These are phyloP conservation scores for Boletus subparvulus DNA, from an alignment of 768 basidiomycete species.

Conservation along the genomic window DNA sequence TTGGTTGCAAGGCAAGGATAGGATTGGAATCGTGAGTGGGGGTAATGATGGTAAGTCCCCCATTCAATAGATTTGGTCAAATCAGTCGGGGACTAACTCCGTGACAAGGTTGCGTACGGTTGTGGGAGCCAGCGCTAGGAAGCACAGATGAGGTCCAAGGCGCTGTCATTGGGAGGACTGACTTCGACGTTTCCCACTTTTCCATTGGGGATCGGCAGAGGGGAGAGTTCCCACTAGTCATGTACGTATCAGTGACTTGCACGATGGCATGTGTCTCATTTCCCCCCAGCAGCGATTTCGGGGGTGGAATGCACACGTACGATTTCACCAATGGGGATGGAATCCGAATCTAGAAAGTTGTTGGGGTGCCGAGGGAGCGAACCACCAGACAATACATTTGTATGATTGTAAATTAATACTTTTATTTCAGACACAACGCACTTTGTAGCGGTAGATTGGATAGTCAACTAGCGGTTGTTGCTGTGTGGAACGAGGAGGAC, in stretches of 20 bases:
- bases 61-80: neutral
- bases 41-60: conserved; percentile 58
- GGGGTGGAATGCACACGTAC: conserved; percentile 50
- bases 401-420: conserved; percentile 10
- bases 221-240: conserved; percentile 55
- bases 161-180: conserved; percentile 47
- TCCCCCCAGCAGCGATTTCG: conserved; percentile 45
- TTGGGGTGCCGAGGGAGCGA: neutral
- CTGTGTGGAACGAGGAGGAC: neutral
- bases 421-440: neutral
- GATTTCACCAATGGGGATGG: conserved; percentile 31
- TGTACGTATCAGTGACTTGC: conserved; percentile 44
- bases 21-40: conserved; percentile 56
- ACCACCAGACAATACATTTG: neutral
- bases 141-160: conserved; percentile 43
- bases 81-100: conserved; percentile 1
- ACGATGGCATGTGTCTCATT: conserved; percentile 20
- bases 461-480: neutral
- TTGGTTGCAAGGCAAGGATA: conserved; percentile 49
- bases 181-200: conserved; percentile 59
- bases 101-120: conserved; percentile 59
- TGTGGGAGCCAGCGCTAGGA: conserved; percentile 61
- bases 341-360: conserved; percentile 12
- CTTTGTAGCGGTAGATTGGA: neutral
- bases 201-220: conserved; percentile 53